Conservation (phyloP, 495 filamentous ascomycete species). For the Thermochaetoides thermophila region DNA sequence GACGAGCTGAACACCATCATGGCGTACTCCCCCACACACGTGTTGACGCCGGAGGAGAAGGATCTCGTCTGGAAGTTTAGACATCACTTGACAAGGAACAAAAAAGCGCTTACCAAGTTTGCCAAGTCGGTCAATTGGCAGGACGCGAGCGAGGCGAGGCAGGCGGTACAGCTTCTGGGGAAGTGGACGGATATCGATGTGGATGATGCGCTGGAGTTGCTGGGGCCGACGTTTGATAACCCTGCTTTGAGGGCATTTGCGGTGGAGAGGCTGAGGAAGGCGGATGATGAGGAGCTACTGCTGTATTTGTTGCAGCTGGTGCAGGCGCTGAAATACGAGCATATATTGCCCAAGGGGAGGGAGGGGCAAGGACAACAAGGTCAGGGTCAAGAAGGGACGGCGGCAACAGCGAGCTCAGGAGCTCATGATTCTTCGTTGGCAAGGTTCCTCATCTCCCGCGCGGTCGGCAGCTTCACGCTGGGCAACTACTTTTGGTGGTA, state of each 20-base stretch:
- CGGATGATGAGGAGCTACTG: slow-evolving; percentile 85
- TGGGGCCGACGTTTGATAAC: slow-evolving; percentile 86
- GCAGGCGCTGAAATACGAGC: slow-evolving; percentile 92
- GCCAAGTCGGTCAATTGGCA: slow-evolving; percentile 94
- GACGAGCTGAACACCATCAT: slow-evolving; percentile 88
- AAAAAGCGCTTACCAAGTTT: slow-evolving; percentile 89
- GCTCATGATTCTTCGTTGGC: slow-evolving; percentile 84
- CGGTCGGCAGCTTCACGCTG: slow-evolving; percentile 70
- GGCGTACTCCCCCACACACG: slow-evolving; percentile 82
- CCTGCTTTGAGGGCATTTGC: slow-evolving; percentile 79
- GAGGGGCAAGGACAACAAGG: too few species aligned
- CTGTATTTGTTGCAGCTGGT: slow-evolving; percentile 91
- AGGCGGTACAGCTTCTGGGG: slow-evolving; percentile 76
- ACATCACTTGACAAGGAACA: slow-evolving; percentile 83
- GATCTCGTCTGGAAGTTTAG: slow-evolving; percentile 95
- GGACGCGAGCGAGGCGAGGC: slow-evolving; percentile 69
- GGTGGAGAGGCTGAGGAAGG: slow-evolving; percentile 77
- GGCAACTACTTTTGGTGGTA: slow-evolving; percentile 98
- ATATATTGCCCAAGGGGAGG: slow-evolving; percentile 41
- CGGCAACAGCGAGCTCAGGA: too few species aligned
- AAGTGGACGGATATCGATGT: slow-evolving; percentile 98
- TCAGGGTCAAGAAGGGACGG: slow-evolving; percentile 45
- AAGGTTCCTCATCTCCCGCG: slow-evolving; percentile 73
- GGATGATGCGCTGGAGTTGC: slow-evolving; percentile 87
- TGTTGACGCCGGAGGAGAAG: slow-evolving; percentile 76